Evolutionary conservation across 2,329 filamentous ascomycete genomes (phyloP), one percentile per base, ranked within the genome.

Genomic region (Neofusicoccum kwambonambiense): DNA sequence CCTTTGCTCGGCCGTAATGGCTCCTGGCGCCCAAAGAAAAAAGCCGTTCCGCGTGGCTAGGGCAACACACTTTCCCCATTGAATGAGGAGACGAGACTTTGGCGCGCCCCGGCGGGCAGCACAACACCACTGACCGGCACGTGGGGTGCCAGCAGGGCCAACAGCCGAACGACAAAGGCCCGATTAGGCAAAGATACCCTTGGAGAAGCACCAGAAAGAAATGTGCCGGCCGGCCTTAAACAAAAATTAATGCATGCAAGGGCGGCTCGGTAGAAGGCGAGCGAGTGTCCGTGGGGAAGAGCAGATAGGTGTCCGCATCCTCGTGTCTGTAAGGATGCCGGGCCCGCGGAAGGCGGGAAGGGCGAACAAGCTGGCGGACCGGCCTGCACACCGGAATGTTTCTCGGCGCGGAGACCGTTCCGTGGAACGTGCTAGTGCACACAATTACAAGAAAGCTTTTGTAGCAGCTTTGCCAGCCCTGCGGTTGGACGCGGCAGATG

Each of bases 391-490:
- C 17, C 31, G 27, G 42, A 37, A 22, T 60, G 41, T 47, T 60
- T 37, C 42, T 60, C 27, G 27, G 56, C 56, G 56, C 41, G 42
- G 31, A 60, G 56, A 44, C 56, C 56, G 31, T 45, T 12, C 31
- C 15, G 56, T 39, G 56, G 56, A 47, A 60, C 56, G 56, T 60
- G 56, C 54, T 13, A 45, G 22, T 31, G 15, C n/a, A 6, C 42
- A 37, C 31, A 13, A 60, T 60, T 60, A 60, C 56, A 47, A 60
- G 56, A 60, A 47, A 60, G 31, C 41, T 60, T 49, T 34, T 60
- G 56, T 60, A 49, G 56, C 17, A 22, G 15, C 42, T 60, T 60
- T 60, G 35, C 3, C 37, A 44, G 41, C 27, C 27, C n/a, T 45
- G 11, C 12, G 37, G 42, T 15, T 60, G 41, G 42, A 47, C 56